Evolutionary conservation across 305 asterid genomes (phyloP), one percentile per base, ranked within the genome.

Genomic region (Fraxinus albicans): DNA sequence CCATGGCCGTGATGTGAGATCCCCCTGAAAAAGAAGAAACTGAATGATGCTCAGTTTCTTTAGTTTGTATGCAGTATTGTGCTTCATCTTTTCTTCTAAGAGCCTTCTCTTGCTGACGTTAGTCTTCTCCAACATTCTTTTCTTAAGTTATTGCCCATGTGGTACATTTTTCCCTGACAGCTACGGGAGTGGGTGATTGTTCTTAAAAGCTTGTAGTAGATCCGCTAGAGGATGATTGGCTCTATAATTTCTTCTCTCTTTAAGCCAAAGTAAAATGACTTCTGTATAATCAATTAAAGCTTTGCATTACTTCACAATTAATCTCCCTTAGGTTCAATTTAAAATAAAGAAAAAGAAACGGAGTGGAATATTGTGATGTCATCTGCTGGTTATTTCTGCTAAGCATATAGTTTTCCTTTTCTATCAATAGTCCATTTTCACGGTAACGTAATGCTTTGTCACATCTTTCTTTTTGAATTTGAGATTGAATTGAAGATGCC

Each of bases 371-470:
- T 79, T 81, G 38, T 42, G n/a, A 42, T 40, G 33, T 73, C 69
- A 55, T 79, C 81, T 50, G 81, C 73, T 79, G 79, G 47, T 53
- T 82, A 55, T 38, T 33, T 58, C 33, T 38, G 72, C 76, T 60
- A 60, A 60, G 29, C 23, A 25, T 21, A 21, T 21, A 7, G 70
- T 60, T 60, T 8, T 60, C 70, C 70, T 8, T 21, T 21, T 60
- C 70, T 19, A 60, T 60, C 5, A 21, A 60, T 60, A 60, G 13
- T 29, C 38, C 36, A 29, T 27, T 31, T 69, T 69, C 75, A 27
- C 7, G 3, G 34, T 69, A 27, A 69, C 13, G 19, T 31, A 13
- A 21, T 69, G 38, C 75, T 67, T 67, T 27, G n/a, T 27, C 17
- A 27, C 38, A 1, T 69, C n/a, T 29, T 69, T 27, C 73, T 67